These are phyloP conservation scores for Clathrospora elynae DNA, from an alignment of 2,329 filamentous ascomycete species.

Conservation along the genomic window DNA sequence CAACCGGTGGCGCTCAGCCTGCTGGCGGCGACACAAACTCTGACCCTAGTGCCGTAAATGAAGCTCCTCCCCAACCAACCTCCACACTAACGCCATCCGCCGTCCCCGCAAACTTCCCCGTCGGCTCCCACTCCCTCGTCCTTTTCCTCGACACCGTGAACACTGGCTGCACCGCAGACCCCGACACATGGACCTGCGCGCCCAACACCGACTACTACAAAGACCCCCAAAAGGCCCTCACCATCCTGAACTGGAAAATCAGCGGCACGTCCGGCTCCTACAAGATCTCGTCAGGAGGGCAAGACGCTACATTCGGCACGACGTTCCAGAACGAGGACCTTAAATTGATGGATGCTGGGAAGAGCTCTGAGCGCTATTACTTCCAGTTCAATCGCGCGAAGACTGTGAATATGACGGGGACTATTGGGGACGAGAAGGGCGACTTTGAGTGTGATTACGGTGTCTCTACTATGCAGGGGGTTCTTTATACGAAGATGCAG, in stretches of 20 bases:
- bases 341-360: constrained; percentile 55
- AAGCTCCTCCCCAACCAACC: constrained; percentile 18
- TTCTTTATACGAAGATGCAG: constrained; percentile 63
- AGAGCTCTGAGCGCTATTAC: constrained; percentile 60
- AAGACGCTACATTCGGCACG: constrained; percentile 61
- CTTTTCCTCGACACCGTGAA: constrained; percentile 61
- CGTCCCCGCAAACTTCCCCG: constrained; percentile 57
- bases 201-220: constrained; percentile 60
- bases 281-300: constrained; percentile 60
- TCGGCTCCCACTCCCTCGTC: constrained; percentile 66
- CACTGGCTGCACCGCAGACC: constrained; percentile 63
- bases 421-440: constrained; percentile 52
- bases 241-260: constrained; percentile 68
- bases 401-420: constrained; percentile 56
- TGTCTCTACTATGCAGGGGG: constrained; percentile 60
- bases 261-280: constrained; percentile 49
- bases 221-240: constrained; percentile 49
- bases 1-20: constrained; percentile 8
- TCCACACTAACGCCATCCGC: constrained; percentile 24
- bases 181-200: constrained; percentile 66
- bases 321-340: constrained; percentile 61
- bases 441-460: constrained; percentile 64
- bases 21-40: constrained; percentile 10
- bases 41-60: constrained; percentile 10
- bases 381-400: constrained; percentile 63